Base-by-base conservation (phyloP, 2,329 filamentous ascomycete genomes). In the Colletotrichum zoysiae region DNA sequence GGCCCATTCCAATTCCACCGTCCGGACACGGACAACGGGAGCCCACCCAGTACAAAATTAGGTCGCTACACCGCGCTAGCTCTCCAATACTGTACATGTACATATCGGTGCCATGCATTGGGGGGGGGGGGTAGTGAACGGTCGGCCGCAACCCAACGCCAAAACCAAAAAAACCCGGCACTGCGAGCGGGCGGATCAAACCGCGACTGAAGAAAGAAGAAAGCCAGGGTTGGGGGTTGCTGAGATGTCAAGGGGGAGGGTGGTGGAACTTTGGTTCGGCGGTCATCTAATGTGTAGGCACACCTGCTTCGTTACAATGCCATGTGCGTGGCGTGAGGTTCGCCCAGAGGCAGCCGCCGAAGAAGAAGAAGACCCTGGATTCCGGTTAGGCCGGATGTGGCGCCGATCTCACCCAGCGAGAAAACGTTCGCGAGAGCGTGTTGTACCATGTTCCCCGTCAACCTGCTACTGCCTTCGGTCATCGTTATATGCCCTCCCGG, bases 381-480 rank as follows among this genome's bases (percentile, higher is more conserved):
- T 72, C 66, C 55, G 60, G 70, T 65, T 26, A 40, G 56, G 66
- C 60, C 66, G 70, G 70, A 48, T 63, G 60, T 65, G 70, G 66
- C 70, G 70, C 26, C 48, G 40, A 26, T 42, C 46, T 58, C 42
- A n/a, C 35, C 16, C 14, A 53, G 44, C 7, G 48, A 51, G 35
- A 40, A 59, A 40, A 42, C 63, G 40, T 48, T 57, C 48, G 48
- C 67, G 42, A 35, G 56, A 42, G 40, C 40, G 26, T 30, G 57
- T 58, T 57, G 50, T 38, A 51, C n/a, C n/a, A n/a, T n/a, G 33
- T 23, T 35, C 53, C 53, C 62, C 62, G 55, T 59, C 55, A 9
- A 14, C 40, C 26, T 35, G 46, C 44, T 35, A 51, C 44, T 62
- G 38, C 26, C 11, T 57, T 63, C 35, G 35, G 62, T 53, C 30